phyloP scores from a whole-genome alignment of 306 rosid species.

The Fagus crenata region DNA sequence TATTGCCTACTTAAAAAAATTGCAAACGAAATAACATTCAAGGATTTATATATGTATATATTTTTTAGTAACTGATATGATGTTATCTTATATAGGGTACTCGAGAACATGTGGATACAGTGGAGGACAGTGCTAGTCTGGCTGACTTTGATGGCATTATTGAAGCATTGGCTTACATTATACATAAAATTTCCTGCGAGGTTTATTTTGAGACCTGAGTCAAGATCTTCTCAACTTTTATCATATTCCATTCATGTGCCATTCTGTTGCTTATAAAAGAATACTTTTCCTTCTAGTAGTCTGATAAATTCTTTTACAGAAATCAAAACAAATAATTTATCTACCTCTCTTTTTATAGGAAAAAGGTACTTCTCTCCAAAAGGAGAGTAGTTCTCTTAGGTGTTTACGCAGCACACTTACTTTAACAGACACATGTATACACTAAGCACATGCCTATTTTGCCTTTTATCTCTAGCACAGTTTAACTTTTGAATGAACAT shows the following conservation, averaged over 20 bases:
- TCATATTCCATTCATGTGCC: not conserved
- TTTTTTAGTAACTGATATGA: not conserved
- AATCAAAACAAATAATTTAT: too few relatives aligned
- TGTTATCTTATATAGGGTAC: conserved; percentile 44
- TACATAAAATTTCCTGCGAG: conserved; percentile 74
- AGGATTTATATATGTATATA: not conserved
- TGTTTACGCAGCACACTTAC: too few relatives aligned
- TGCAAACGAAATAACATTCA: too few relatives aligned
- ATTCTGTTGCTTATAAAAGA: conserved; percentile 17
- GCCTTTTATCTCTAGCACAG: too few relatives aligned
- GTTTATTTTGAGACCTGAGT: conserved; percentile 30
- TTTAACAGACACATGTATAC: too few relatives aligned
- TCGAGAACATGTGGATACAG: conserved; percentile 31
- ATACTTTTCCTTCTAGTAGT: not conserved
- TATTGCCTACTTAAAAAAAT: not conserved
- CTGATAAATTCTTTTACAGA: too few relatives aligned
- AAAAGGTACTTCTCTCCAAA: too few relatives aligned
- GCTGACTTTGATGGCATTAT: conserved; percentile 46
- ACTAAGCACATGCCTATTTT: too few relatives aligned
- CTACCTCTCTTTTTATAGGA: too few relatives aligned
- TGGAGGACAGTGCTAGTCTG: conserved; percentile 44
- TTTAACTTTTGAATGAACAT: too few relatives aligned
- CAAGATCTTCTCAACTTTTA: conserved; percentile 14
- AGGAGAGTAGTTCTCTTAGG: too few relatives aligned
- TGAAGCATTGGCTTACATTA: conserved; percentile 57